phyloP scores from a whole-genome alignment of 495 filamentous ascomycete species.

The Penicillium robsamsonii region DNA sequence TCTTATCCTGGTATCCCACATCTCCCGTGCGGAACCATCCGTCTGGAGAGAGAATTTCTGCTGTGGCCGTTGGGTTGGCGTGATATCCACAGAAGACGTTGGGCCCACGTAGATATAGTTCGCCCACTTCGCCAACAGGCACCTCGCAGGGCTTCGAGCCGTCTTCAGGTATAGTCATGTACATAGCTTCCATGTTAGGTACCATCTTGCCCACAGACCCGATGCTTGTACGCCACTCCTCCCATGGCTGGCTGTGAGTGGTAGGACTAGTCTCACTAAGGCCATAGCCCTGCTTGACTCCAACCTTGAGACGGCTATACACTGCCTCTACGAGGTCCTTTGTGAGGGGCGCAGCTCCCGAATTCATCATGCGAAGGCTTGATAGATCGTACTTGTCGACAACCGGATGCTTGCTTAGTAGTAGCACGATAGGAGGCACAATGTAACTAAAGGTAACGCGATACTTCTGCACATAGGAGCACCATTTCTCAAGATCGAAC shows the following conservation, averaged over 20 bases:
- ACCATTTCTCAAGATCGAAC: constrained; percentile 80
- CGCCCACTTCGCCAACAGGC: constrained; percentile 57
- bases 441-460: constrained; percentile 76
- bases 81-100: constrained; percentile 74
- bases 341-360: constrained; percentile 84
- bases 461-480: constrained; percentile 70
- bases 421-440: constrained; percentile 83
- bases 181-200: constrained; percentile 80
- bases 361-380: constrained; percentile 79
- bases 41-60: constrained; percentile 57
- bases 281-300: constrained; percentile 82
- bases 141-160: constrained; percentile 58
- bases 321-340: constrained; percentile 76
- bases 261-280: constrained; percentile 74
- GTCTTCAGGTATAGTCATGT: constrained; percentile 57
- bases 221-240: constrained; percentile 71
- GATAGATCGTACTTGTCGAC: constrained; percentile 82
- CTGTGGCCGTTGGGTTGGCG: constrained; percentile 66
- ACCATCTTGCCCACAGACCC: constrained; percentile 79
- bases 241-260: constrained; percentile 60
- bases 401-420: constrained; percentile 73
- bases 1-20: constrained; percentile 57
- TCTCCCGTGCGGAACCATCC: constrained; percentile 67
- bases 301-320: constrained; percentile 68
- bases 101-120: constrained; percentile 62